Evolutionary conservation across 2,329 filamentous ascomycete species (phyloP), one percentile per base, ranked within the genome.

Genomic region (Furcasterigmium sp.): DNA sequence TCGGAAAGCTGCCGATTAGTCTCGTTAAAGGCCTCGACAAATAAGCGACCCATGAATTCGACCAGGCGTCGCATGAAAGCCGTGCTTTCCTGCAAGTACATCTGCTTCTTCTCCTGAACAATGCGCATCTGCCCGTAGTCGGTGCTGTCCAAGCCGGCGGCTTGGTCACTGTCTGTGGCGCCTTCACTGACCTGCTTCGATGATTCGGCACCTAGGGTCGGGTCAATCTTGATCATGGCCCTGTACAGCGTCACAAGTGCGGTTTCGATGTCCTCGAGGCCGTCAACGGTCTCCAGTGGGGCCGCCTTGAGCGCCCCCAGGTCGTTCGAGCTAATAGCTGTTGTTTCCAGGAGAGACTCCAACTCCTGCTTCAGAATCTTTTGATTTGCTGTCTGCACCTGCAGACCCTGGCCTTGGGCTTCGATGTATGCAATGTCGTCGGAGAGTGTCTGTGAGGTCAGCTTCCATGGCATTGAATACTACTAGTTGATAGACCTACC

Each of bases 371-470:
- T 89, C 37, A 98, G 76, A 21, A 95, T 76, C 62, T 95, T 95
- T 61, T 98, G 93, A 56, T 98, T 98, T 32, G 93, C 89, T 17
- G 91, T 91, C 64, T 97, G 93, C 7, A 98, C 91, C 57, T 98
- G 93, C 37, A 98, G 71, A 70, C 93, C 93, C 66, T 98, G 91
- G 7, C 89, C 91, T 64, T 98, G 93, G 2, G 93, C 90, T 68
- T 98, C 93, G 51, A 98, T 97, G 60, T 94, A 97, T 4, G 90
- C 84, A 54, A 98, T 94, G 56, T 98, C 93, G 39, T 97, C 91
- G 44, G 91, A 90, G 23, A 98, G 75, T 39, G 91, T 97, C 85
- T 94, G 57, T 19, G n/a, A 9, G 46, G 36, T 64, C 47, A 65
- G 59, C 35, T 26, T 9, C 18, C 13, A n/a, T n/a, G n/a, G n/a